Percentiles rank a stretch among this genome's conserved stretches.
Evolutionary conservation across 352 stramenopile genomes (phyloP).

Genomic region (Pythium myriotylum): DNA sequence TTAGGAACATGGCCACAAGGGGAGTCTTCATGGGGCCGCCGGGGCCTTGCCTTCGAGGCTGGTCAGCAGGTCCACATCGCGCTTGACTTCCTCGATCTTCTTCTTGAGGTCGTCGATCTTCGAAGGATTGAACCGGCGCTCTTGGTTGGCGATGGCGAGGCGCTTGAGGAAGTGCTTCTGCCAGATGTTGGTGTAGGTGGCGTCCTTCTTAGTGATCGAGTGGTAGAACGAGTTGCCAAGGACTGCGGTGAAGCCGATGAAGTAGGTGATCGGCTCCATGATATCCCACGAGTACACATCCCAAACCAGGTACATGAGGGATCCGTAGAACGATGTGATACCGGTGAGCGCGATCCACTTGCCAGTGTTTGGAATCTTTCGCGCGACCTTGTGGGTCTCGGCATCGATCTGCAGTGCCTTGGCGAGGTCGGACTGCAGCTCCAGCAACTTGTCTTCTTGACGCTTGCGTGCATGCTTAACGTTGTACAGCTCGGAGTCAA

Average conservation of each 20-base stretch:
- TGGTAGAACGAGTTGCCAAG: constrained; percentile 84
- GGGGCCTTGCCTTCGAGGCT: constrained; percentile 44
- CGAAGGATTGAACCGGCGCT: constrained; percentile 53
- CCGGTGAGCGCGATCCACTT: constrained; percentile 71
- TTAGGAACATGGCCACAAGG: not conserved
- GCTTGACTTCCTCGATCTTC: constrained; percentile 57
- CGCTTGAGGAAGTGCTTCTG: constrained; percentile 64
- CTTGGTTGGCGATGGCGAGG: constrained; percentile 42
- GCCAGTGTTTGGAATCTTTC: constrained; percentile 62
- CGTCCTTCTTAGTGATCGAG: constrained; percentile 75
- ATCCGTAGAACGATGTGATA: constrained; percentile 69
- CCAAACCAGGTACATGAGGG: constrained; percentile 83
- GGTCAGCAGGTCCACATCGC: constrained; percentile 59
- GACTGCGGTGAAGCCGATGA: constrained; percentile 87
- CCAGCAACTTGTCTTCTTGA: constrained; percentile 51
- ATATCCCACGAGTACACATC: constrained; percentile 90
- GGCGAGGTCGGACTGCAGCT: constrained; percentile 48
- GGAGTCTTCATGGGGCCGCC: not conserved
- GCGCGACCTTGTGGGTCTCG: constrained; percentile 47
- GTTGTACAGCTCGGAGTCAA: constrained; percentile 78
- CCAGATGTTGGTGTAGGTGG: constrained; percentile 86
- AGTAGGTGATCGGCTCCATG: constrained; percentile 91
- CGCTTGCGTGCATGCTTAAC: constrained; percentile 65
- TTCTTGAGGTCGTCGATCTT: constrained; percentile 48
- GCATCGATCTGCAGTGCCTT: constrained; percentile 51